Base-by-base conservation (phyloP, 2,329 filamentous ascomycete species). In the Pseudocercospora macadamiae region DNA sequence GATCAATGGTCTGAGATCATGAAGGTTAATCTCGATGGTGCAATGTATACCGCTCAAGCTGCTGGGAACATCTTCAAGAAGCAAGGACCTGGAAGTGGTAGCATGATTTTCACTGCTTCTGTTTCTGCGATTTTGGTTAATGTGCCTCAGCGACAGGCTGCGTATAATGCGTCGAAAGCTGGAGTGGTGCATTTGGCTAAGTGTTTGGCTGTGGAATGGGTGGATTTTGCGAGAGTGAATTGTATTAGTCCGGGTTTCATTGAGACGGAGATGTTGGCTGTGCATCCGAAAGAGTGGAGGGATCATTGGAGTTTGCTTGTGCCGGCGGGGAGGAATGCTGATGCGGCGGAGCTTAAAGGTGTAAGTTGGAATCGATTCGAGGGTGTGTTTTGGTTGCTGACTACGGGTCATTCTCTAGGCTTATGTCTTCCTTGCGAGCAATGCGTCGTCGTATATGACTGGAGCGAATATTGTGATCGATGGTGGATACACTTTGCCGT, bases 71-170 rank as follows among this genome's bases (percentile, higher is more conserved):
- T 96, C 70, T 80, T 96, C 64, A 93, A 96, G 85, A 86, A 86
- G 71, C 85, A 89, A 70, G 86, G 91, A 70, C 56, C 57, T 34
- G 80, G 83, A 4, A 80, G 83, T 0, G 91, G 91, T 32, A 93
- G 87, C 77, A 93, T 97, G 75, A 91, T 96, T 77, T 93, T 96
- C 75, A 91, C 96, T 66, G 92, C 92, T 18, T 93, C 89, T 81
- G 96, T 96, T 90, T 93, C 89, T 36, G 92, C 91, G 28, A 77
- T 87, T 52, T 91, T 96, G 68, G 92, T 96, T 74, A 97, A 96
- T 69, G 88, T 96, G 4, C 93, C 93, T 6, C 92, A 96, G 74
- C 90, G 90, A 0, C 93, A 96, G 74, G 89, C 83, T 12, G 73
- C 71, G 19, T 79, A 79, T 69, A 97, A 75, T 96, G 93, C 93